A percentile compares a stretch with the other conserved stretches of the same genome.
phyloP scores from a whole-genome alignment of 805 yeast genomes.

The Candida takata region DNA sequence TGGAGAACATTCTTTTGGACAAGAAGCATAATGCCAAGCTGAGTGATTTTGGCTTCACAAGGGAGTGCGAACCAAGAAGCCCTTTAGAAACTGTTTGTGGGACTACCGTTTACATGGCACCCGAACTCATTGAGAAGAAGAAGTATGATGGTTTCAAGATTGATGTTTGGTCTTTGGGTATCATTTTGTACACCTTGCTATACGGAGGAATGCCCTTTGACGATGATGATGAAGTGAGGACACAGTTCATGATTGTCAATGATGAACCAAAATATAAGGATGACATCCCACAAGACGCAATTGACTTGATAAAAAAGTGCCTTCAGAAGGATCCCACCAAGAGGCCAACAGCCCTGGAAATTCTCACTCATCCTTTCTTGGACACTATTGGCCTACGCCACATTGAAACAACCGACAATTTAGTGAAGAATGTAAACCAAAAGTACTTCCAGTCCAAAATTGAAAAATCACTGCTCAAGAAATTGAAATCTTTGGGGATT shows the following conservation, averaged over 20 bases:
- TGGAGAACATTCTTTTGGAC: slow-evolving; percentile 69
- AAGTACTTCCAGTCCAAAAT: slow-evolving; percentile 48
- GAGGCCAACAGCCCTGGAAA: slow-evolving; percentile 52
- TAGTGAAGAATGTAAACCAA: slow-evolving; percentile 29
- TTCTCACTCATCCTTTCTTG: slow-evolving; percentile 45
- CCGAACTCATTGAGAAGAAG: slow-evolving; percentile 66
- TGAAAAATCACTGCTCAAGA: slow-evolving; percentile 58
- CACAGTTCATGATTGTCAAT: slow-evolving; percentile 52
- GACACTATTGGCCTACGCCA: slow-evolving; percentile 38
- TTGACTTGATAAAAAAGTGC: slow-evolving; percentile 43
- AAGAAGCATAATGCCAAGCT: slow-evolving; percentile 58
- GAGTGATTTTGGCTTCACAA: slow-evolving; percentile 90
- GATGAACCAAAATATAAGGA: slow-evolving; percentile 56
- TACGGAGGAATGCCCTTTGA: slow-evolving; percentile 90
- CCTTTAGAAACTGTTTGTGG: slow-evolving; percentile 84
- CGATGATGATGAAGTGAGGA: slow-evolving; percentile 62
- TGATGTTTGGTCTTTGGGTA: slow-evolving; percentile 91
- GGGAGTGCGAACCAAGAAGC: slow-evolving; percentile 56
- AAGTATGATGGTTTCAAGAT: slow-evolving; percentile 74
- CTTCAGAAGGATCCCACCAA: slow-evolving; percentile 57
- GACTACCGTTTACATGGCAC: slow-evolving; percentile 94
- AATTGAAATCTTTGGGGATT: slow-evolving; percentile 52
- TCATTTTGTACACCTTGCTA: slow-evolving; percentile 76
- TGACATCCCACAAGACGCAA: slow-evolving; percentile 41
- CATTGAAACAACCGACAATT: slow-evolving; percentile 31